Evolutionary conservation across 2,329 filamentous ascomycete species (phyloP), one percentile per base, ranked within the genome.

Genomic region (Parasarocladium wereldwijsianum): DNA sequence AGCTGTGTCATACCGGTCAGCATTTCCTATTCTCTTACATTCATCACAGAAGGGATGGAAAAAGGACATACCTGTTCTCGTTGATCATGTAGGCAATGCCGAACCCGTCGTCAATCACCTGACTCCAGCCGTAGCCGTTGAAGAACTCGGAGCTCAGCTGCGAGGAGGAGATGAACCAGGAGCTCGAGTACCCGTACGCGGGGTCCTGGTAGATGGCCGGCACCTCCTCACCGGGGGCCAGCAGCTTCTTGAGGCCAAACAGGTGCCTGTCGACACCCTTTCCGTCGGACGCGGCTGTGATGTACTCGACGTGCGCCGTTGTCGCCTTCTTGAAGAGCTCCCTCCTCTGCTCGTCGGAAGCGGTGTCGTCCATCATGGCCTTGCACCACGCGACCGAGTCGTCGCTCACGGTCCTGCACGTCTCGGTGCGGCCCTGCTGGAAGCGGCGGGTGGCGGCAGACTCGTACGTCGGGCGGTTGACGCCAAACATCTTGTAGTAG

Each of bases 21-120:
- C n/a, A n/a, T n/a, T n/a, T n/a, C n/a, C n/a, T n/a, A n/a, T n/a
- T n/a, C n/a, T n/a, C n/a, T n/a, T n/a, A n/a, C n/a, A n/a, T n/a
- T n/a, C n/a, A n/a, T n/a, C n/a, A n/a, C n/a, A 29, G 6, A 12
- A 23, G 26, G 23, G 17, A 16, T 4, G 20, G 17, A 24, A 17
- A 8, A 12, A 22, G 32, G 11, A 4, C 62, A 54, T 50, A 83
- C 78, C 74, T 86, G 57, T 94, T 93, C 66, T 96, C 87, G 52
- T 98, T 98, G 54, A 98, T 96, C 90, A 98, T 98, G 54, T 98
- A 98, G 22, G 90, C 90, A 49, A 98, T 93, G 40, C 90, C 90
- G 58, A 90, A 98, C 17, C 90, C 90, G 36, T 79, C 82, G 47
- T 96, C 86, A 32, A 96, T 80, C 31, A 98, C 90, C 62, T 98